Evolutionary conservation across 2,329 filamentous ascomycete genomes (phyloP).

Genomic region (Penicillium paneum): DNA sequence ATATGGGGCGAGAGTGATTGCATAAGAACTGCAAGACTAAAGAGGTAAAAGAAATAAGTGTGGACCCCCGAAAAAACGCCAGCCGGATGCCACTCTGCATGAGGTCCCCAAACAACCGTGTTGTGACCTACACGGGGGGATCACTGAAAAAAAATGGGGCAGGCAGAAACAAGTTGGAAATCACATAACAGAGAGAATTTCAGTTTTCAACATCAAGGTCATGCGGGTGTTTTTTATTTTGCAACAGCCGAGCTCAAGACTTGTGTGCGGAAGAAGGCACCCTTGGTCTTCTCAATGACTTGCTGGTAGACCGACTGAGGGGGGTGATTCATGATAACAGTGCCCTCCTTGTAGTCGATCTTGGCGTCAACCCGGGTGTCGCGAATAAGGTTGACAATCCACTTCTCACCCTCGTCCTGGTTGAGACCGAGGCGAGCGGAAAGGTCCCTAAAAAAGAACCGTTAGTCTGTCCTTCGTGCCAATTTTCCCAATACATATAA

Average conservation of each 20-base stretch:
- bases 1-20: conserved; percentile 26
- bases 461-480: background rate
- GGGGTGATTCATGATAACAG: conserved; percentile 98
- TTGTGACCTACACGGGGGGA: conserved; percentile 30
- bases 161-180: conserved; percentile 32
- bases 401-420: conserved; percentile 97
- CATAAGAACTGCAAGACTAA: conserved; percentile 20
- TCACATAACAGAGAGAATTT: conserved; percentile 32
- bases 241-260: conserved; percentile 67
- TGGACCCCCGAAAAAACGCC: conserved; percentile 42
- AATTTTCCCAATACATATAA: conserved; percentile 5
- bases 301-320: conserved; percentile 98
- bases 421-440: conserved; percentile 86
- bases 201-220: conserved; percentile 27
- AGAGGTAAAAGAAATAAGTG: conserved; percentile 27
- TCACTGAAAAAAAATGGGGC: conserved; percentile 34
- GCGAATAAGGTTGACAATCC: conserved; percentile 98
- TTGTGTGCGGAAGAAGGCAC: conserved; percentile 96
- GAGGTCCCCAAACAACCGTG: conserved; percentile 32
- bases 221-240: conserved; percentile 40
- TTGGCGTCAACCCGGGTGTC: conserved; percentile 97
- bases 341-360: conserved; percentile 98
- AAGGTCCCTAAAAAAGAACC: conserved; percentile 60
- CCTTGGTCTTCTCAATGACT: conserved; percentile 98
- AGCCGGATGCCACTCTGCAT: conserved; percentile 43